Evolutionary conservation across 768 basidiomycete species (phyloP).

Genomic region (Cystofilobasidium capitatum): DNA sequence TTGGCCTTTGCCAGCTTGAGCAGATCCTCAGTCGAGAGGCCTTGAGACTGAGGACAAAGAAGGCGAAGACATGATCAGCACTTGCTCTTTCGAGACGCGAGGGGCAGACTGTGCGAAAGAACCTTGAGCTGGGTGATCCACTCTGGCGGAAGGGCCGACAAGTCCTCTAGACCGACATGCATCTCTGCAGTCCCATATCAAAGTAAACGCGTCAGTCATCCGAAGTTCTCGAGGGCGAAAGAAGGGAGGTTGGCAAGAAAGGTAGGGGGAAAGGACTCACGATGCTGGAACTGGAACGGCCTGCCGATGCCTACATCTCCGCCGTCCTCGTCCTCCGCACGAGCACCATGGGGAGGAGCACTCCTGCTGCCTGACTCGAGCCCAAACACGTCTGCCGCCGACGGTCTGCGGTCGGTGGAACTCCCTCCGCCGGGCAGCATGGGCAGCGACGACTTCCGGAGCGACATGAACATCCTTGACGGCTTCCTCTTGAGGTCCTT

Average conservation of each 20-base stretch:
- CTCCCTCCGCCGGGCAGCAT: neutral
- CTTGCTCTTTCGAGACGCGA: neutral
- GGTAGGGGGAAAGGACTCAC: neutral
- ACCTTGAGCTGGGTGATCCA: neutral
- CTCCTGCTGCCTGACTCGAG: neutral
- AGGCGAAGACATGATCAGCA: neutral
- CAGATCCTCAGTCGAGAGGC: neutral
- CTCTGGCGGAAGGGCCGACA: neutral
- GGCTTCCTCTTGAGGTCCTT: neutral
- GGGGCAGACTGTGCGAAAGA: neutral
- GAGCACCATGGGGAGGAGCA: neutral
- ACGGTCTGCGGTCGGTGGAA: neutral
- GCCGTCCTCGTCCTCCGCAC: neutral
- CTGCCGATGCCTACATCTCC: neutral
- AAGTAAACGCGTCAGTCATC: neutral
- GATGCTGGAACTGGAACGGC: neutral
- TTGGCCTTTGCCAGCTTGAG: neutral
- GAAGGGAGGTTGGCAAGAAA: neutral
- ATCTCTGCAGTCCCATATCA: neutral
- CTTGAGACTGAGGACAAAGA: neutral
- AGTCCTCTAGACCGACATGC: neutral
- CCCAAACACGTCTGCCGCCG: neutral
- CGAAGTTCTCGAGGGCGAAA: neutral
- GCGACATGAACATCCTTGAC: neutral
- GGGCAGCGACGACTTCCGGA: neutral